Conservation (phyloP, 108 stramenopile species). For the Mayamaea pseudoterrestris region DNA sequence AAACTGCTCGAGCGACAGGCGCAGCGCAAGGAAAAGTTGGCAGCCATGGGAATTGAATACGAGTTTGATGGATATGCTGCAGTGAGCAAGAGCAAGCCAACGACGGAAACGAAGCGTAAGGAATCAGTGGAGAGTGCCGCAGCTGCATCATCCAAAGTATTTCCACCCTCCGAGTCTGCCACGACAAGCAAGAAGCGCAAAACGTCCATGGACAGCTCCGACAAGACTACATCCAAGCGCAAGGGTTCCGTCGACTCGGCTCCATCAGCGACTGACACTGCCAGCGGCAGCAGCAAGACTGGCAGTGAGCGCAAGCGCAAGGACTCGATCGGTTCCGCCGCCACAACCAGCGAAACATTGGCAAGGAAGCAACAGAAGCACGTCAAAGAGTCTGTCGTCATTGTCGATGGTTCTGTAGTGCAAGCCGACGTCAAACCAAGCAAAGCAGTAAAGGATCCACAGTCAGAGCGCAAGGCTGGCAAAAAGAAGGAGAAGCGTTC, state of each 20-base stretch:
- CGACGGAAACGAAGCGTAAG: not conserved
- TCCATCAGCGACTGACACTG: not conserved
- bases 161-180: not conserved
- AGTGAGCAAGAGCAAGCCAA: not conserved
- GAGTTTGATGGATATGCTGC: constrained; percentile 80
- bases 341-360: too few relatives aligned
- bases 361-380: too few relatives aligned
- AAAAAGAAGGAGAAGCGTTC: too few relatives aligned
- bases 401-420: too few relatives aligned
- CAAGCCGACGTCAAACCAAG: too few relatives aligned
- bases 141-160: too few relatives aligned
- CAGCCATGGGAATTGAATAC: constrained; percentile 73
- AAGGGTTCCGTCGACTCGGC: not conserved
- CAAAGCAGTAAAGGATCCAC: too few relatives aligned
- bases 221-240: not conserved
- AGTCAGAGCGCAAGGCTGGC: too few relatives aligned
- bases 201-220: not conserved
- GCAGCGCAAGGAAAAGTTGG: constrained; percentile 54
- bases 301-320: too few relatives aligned
- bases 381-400: too few relatives aligned
- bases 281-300: too few relatives aligned
- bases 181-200: not conserved
- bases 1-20: constrained; percentile 49
- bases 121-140: constrained; percentile 1
- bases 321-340: too few relatives aligned